Evolutionary conservation across 139 green algal genomes (phyloP), one percentile per base, ranked within the genome.

Genomic region (Chloropicon primus): DNA sequence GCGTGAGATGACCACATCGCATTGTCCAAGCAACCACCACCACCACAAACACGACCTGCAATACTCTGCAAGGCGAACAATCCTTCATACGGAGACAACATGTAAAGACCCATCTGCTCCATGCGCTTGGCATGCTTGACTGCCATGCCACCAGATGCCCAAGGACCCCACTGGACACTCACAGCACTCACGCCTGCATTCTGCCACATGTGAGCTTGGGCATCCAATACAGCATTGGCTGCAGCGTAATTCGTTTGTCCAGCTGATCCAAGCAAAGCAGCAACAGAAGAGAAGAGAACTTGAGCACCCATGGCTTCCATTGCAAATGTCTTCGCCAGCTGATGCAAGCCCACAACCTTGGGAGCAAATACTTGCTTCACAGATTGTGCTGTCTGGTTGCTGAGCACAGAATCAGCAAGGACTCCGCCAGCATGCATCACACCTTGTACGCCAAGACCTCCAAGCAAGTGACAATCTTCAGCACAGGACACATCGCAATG

Each of bases 241-340:
- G 86, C 90, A 72, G 78, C 78, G 77, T 96, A 96, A 81, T 90
- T 92, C 73, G 85, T 80, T 81, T 96, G 91, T 24, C 91, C 91
- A 5, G 91, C 86, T 0, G 88, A 91, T 28, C 92, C 92, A 41
- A 97, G 77, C 25, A 97, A 82, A 0, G 86, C 78, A 0, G 92
- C 89, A 3, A 94, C 87, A 0, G 87, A 93, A 22, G 88, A 94
- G 84, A 96, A 96, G 24, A 94, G 84, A 24, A 95, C 78, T 62
- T 62, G 41, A 5, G 17, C 41, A 17, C 41, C 41, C 41, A 62
- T 62, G 41, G 41, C 41, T 5, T 62, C 41, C 41, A 62, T 62
- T n/a, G 41, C 41, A 62, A 62, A 62, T 62, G 41, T 62, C 10
- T 62, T 17, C 17, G 41, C 41, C 5, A 62, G 41, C 17, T 62